Conservation (phyloP, 495 filamentous ascomycete genomes). For the Penicillium macrosclerotiorum region DNA sequence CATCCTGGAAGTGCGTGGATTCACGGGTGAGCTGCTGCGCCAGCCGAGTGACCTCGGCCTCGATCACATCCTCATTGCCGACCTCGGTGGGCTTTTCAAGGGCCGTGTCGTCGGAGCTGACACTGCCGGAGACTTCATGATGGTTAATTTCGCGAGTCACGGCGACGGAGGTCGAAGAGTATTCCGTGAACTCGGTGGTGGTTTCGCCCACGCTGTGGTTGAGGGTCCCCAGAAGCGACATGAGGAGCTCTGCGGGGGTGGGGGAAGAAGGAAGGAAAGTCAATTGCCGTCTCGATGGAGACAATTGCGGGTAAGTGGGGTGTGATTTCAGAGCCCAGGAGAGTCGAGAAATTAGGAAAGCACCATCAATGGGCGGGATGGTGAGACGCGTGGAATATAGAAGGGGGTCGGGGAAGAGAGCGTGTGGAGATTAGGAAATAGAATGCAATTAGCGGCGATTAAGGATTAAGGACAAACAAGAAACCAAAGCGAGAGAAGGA, state of each 20-base stretch:
- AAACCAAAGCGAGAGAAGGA: conserved; percentile 2
- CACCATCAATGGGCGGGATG: conserved; percentile 14
- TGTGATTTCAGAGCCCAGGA: conserved; percentile 6
- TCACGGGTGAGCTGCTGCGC: conserved; percentile 48
- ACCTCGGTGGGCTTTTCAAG: conserved; percentile 24
- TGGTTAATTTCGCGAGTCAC: conserved; percentile 16
- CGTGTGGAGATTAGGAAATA: conserved; percentile 1
- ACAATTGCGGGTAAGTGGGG: neutral
- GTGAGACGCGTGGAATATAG: conserved; percentile 3
- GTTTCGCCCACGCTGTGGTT: conserved; percentile 39
- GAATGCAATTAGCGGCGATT: neutral
- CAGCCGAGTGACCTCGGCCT: conserved; percentile 42
- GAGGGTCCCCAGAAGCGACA: conserved; percentile 41
- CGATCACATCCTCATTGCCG: conserved; percentile 31
- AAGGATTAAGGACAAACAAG: conserved; percentile 1
- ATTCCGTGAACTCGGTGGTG: conserved; percentile 12
- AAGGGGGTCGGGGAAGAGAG: conserved; percentile 4
- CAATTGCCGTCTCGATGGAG: neutral
- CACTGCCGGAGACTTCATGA: conserved; percentile 23
- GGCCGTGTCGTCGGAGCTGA: conserved; percentile 35
- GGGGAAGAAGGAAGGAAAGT: neutral
- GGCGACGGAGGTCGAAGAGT: conserved; percentile 8
- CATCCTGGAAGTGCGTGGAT: conserved; percentile 35
- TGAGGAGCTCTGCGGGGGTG: conserved; percentile 17
- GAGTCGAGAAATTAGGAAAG: conserved; percentile 10